phyloP scores from a whole-genome alignment of 352 stramenopile genomes.

The Phytophthora hibernalis region DNA sequence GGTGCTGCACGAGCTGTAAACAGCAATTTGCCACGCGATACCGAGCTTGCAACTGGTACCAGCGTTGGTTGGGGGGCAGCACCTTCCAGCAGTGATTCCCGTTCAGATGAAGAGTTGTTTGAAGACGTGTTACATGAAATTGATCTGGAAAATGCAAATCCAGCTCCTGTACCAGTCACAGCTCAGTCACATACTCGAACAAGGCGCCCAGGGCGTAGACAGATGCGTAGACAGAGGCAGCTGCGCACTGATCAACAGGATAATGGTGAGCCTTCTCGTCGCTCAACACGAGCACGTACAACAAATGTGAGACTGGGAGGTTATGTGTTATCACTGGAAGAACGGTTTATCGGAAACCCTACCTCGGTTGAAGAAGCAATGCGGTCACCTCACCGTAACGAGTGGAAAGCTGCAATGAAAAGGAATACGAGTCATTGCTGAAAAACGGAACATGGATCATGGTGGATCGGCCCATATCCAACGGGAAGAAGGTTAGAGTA shows the following conservation, averaged over 20 bases:
- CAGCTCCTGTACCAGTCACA: no score
- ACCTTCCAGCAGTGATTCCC: background rate
- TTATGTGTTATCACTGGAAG: background rate
- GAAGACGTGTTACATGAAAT: no score
- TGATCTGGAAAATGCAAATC: background rate
- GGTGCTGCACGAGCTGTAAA: background rate
- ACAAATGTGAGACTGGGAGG: background rate
- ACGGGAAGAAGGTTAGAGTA: background rate
- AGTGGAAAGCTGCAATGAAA: no score
- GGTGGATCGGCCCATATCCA: background rate
- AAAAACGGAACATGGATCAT: constrained; percentile 5
- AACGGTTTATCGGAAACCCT: background rate
- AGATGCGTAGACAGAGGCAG: background rate
- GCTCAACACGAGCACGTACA: background rate
- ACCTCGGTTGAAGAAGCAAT: background rate
- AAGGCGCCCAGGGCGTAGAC: no score
- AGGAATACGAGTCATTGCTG: background rate
- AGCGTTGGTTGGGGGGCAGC: no score
- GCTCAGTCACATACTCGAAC: no score
- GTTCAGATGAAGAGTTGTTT: no score
- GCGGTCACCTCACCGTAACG: background rate
- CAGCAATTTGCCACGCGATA: no score
- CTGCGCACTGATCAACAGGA: no score
- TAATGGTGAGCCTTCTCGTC: background rate
- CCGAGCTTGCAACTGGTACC: no score